Evolutionary conservation across 208 protist genomes (phyloP).

Genomic region (Entamoeba dispar): DNA sequence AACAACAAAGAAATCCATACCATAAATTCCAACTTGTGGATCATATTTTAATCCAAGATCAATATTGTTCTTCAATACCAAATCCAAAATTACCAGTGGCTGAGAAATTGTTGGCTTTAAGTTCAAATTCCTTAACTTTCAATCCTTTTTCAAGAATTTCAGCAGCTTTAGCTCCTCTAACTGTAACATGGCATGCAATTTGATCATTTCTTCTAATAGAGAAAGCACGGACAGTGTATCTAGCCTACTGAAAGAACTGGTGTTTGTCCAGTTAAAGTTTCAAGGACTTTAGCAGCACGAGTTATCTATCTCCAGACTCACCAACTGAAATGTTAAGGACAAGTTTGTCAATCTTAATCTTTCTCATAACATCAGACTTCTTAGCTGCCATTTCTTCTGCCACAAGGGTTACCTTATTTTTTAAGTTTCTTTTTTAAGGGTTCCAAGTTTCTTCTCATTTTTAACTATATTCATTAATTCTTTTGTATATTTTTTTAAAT

Average conservation of each 20-base stretch:
- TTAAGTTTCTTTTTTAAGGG: no score
- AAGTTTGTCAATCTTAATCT: conserved; percentile 90
- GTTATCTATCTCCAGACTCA: conserved; percentile 89
- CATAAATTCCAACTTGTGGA: conserved; percentile 85
- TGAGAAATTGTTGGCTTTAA: conserved; percentile 77
- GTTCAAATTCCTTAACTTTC: conserved; percentile 94
- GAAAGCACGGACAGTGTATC: conserved; percentile 91
- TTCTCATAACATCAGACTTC: conserved; percentile 62
- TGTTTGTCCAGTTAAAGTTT: conserved; percentile 88
- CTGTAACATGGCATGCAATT: conserved; percentile 67
- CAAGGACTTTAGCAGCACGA: conserved; percentile 88
- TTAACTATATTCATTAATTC: no score
- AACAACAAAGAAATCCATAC: conserved; percentile 87
- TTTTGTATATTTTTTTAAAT: no score
- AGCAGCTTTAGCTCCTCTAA: conserved; percentile 90
- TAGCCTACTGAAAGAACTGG: conserved; percentile 81
- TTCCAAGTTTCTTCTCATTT: no score
- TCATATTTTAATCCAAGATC: conserved; percentile 99
- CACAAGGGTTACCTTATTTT: no score
- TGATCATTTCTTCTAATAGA: conserved; percentile 70
- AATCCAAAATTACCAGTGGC: conserved; percentile 93
- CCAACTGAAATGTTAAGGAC: conserved; percentile 97
- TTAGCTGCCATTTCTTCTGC: not conserved
- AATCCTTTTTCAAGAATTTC: conserved; percentile 91
- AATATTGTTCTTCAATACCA: conserved; percentile 98